These are phyloP conservation scores for Calonectria hongkongensis DNA, from an alignment of 2,329 filamentous ascomycete species.

Conservation along the genomic window DNA sequence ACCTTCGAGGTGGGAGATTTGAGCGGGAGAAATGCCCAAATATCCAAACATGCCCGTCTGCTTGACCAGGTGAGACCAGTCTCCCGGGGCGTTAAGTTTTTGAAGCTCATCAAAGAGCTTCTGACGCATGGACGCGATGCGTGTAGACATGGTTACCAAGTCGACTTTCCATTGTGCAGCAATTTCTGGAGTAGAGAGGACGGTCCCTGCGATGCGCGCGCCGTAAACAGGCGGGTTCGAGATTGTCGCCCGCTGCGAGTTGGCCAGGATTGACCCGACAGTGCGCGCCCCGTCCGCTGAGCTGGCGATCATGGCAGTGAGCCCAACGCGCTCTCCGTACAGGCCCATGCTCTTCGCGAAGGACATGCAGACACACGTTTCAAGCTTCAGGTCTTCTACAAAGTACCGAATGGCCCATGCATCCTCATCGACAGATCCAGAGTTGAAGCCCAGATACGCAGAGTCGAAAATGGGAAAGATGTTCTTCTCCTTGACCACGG, in stretches of 20 bases:
- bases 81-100: conserved; percentile 56
- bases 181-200: conserved; percentile 55
- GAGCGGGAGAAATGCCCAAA: conserved; percentile 64
- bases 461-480: conserved; percentile 52
- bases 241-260: conserved; percentile 57
- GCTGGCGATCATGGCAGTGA: conserved; percentile 54
- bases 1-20: conserved; percentile 29
- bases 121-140: conserved; percentile 59
- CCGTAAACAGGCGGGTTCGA: conserved; percentile 61
- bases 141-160: conserved; percentile 59
- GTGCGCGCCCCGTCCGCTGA: conserved; percentile 44
- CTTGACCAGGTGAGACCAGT: conserved; percentile 59
- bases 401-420: conserved; percentile 51
- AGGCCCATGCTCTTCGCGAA: conserved; percentile 77
- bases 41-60: conserved; percentile 64
- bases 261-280: conserved; percentile 55
- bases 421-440: conserved; percentile 50
- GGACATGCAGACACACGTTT: conserved; percentile 75
- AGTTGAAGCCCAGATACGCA: conserved; percentile 51
- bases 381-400: conserved; percentile 60
- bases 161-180: conserved; percentile 59
- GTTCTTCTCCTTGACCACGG: conserved; percentile 33
- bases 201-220: conserved; percentile 57
- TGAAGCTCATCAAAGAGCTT: conserved; percentile 57
- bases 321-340: conserved; percentile 62